Evolutionary conservation across 202 grass and related monocot genomes (phyloP).

Genomic region (Tripidium arundinaceum): DNA sequence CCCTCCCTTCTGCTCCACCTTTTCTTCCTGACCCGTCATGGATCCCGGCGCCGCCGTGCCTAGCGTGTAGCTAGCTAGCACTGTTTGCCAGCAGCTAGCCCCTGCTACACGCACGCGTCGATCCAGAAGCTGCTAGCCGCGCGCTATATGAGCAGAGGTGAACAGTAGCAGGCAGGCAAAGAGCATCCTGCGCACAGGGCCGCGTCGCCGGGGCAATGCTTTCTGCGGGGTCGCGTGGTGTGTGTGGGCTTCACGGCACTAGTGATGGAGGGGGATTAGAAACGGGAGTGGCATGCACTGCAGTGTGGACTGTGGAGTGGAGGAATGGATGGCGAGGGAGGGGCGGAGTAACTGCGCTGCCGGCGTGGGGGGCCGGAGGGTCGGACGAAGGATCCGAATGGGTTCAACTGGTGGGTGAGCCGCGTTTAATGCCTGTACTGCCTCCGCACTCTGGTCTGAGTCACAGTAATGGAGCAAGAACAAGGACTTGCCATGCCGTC

Average conservation of each 20-base stretch:
- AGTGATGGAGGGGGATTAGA: background rate
- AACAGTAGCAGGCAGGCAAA: slow-evolving; percentile 28
- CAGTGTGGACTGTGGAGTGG: background rate
- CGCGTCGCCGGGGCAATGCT: background rate
- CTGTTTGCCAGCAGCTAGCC: background rate
- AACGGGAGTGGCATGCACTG: background rate
- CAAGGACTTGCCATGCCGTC: slow-evolving; percentile 3
- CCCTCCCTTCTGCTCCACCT: background rate
- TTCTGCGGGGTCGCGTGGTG: background rate
- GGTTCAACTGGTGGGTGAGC: slow-evolving; percentile 28
- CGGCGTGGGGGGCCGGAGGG: background rate
- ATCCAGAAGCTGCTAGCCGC: background rate
- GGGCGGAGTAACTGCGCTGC: slow-evolving; percentile 29
- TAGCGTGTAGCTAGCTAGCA: background rate
- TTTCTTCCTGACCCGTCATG: background rate
- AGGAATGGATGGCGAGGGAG: background rate
- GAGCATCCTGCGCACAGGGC: slow-evolving; percentile 37
- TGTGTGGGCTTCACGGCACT: background rate
- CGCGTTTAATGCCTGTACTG: slow-evolving; percentile 31
- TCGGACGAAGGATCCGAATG: background rate
- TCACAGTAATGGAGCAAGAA: background rate
- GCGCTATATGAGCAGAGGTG: slow-evolving; percentile 32
- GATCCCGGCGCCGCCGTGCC: background rate
- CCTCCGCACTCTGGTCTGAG: background rate
- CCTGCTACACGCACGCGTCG: background rate